Percentiles rank a stretch among this genome's conserved stretches.
Conservation (phyloP, 1,139 yeast species). For the Geotrichum klebahnii region DNA sequence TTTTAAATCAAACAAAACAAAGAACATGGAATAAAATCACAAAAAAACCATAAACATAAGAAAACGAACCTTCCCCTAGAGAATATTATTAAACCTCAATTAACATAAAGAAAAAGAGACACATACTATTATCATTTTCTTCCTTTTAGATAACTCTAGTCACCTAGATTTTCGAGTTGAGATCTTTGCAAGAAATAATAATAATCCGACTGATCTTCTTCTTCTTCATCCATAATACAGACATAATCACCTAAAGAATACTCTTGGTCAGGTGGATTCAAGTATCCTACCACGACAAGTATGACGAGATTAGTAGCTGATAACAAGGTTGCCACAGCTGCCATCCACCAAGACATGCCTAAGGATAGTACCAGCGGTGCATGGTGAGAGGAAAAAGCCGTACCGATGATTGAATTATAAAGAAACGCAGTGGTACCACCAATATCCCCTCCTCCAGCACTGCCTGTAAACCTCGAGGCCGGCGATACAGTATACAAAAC, state of each 20-base stretch:
- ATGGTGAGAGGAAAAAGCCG: too few relatives aligned
- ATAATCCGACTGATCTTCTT: slow-evolving; percentile 17
- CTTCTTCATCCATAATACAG: slow-evolving; percentile 16
- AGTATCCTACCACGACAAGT: slow-evolving; percentile 13
- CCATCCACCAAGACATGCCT: slow-evolving; percentile 20
- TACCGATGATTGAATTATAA: too few relatives aligned
- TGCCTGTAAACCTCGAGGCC: neutral
- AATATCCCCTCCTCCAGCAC: neutral
- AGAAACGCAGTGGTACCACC: neutral
- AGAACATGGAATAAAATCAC: neutral
- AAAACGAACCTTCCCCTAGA: neutral
- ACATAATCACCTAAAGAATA: slow-evolving; percentile 14
- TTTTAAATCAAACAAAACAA: neutral
- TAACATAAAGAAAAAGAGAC: neutral
- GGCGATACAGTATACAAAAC: neutral
- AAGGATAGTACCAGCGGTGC: slow-evolving; percentile 3
- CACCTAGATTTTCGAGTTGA: slow-evolving; percentile 22
- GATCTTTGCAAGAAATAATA: slow-evolving; percentile 18
- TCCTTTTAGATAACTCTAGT: slow-evolving; percentile 12
- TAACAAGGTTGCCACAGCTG: slow-evolving; percentile 5
- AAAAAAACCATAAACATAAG: neutral
- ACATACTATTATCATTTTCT: neutral
- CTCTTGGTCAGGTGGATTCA: slow-evolving; percentile 13
- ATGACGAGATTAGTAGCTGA: neutral
- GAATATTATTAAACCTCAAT: neutral